These are phyloP conservation scores for Vanrija pseudolonga DNA, from an alignment of 1,284 basidiomycete genomes.

Conservation along the genomic window DNA sequence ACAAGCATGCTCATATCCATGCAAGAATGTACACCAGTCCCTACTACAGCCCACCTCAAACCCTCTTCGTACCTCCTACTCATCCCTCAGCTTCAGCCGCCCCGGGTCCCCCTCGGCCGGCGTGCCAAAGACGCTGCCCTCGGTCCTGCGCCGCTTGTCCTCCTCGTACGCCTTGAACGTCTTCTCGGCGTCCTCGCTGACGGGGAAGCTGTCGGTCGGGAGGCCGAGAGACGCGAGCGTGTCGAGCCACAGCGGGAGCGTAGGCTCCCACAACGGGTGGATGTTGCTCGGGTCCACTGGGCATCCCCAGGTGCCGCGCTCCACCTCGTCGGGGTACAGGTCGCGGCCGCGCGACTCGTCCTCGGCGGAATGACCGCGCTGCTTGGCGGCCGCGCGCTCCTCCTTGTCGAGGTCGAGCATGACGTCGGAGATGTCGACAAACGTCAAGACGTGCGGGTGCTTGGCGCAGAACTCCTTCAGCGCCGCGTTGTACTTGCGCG, in stretches of 20 bases:
- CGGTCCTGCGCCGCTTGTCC: slow-evolving; percentile 35
- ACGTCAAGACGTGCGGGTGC: slow-evolving; percentile 29
- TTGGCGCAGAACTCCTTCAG: slow-evolving; percentile 29
- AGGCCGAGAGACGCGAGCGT: slow-evolving; percentile 27
- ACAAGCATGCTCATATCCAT: too few species aligned
- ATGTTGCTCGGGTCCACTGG: slow-evolving; percentile 43
- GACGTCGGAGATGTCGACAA: slow-evolving; percentile 33
- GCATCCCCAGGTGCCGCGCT: slow-evolving; percentile 36
- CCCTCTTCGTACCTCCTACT: slow-evolving; percentile 6
- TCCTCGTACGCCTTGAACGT: slow-evolving; percentile 43
- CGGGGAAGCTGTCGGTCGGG: slow-evolving; percentile 24
- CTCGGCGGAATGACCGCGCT: not conserved
- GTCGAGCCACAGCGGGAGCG: slow-evolving; percentile 41
- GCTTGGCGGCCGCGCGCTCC: slow-evolving; percentile 4
- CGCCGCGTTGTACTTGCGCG: slow-evolving; percentile 30
- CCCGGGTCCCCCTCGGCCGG: slow-evolving; percentile 8
- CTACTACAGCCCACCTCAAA: not conserved
- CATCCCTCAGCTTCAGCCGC: slow-evolving; percentile 32
- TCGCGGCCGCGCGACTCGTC: not conserved
- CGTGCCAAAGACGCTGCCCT: slow-evolving; percentile 3
- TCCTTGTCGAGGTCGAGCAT: slow-evolving; percentile 23
- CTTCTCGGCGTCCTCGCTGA: slow-evolving; percentile 37
- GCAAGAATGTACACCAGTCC: not conserved
- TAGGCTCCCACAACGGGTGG: slow-evolving; percentile 46
- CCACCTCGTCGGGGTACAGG: slow-evolving; percentile 22